Conservation (phyloP, 805 yeast species). For the Vanderwaltozyma yarrowii region DNA sequence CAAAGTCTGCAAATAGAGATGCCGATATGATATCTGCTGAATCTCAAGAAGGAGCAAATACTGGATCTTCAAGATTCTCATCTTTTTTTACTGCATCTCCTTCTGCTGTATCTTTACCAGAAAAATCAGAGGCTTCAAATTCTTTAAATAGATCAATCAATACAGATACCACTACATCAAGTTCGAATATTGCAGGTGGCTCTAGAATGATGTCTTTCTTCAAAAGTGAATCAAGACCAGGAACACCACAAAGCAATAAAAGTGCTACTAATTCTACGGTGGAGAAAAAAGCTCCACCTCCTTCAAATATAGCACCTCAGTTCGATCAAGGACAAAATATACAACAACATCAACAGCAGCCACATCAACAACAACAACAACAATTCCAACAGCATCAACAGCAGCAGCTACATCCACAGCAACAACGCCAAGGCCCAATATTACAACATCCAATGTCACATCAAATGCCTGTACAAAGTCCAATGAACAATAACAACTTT, state of each 20-base stretch:
- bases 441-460: conserved; percentile 7
- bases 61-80: conserved; percentile 27
- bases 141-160: background rate
- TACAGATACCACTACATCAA: background rate
- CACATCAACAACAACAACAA: conserved; percentile 1
- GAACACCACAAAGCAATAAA: conserved; percentile 3
- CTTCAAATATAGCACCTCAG: too few species aligned
- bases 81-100: conserved; percentile 25
- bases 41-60: background rate
- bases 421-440: background rate
- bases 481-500: conserved; percentile 18
- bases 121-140: background rate
- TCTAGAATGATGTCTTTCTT: conserved; percentile 27
- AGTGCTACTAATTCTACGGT: background rate
- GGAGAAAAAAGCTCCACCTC: background rate
- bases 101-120: conserved; percentile 6
- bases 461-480: conserved; percentile 4
- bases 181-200: conserved; percentile 11
- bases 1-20: background rate
- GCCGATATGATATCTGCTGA: background rate
- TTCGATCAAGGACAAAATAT: conserved; percentile 1
- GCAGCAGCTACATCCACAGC: conserved; percentile 1
- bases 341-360: background rate
- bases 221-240: conserved; percentile 9
- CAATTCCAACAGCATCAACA: conserved; percentile 2